Conservation (phyloP, 768 basidiomycete species). For the Suillus spraguei region DNA sequence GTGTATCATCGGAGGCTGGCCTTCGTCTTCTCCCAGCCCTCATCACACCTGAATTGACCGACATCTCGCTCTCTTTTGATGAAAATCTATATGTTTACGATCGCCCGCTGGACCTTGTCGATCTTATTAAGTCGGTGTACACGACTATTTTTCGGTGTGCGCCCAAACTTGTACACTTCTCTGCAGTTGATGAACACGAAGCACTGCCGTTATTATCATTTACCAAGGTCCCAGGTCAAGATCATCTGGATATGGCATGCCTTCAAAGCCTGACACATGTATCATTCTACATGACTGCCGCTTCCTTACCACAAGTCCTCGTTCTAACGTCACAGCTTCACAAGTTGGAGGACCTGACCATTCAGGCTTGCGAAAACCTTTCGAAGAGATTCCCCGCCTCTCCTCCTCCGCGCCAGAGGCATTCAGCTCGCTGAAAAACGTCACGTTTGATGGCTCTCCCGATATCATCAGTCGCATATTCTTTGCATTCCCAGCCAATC, state of each 20-base stretch:
- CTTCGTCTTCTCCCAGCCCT: constrained; percentile 7
- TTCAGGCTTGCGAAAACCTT: not conserved
- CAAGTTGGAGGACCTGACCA: constrained; percentile 3
- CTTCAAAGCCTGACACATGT: constrained; percentile 3
- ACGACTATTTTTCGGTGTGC: constrained; percentile 3
- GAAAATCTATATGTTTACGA: not conserved
- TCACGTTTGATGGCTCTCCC: constrained; percentile 1
- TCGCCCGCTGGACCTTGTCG: not conserved
- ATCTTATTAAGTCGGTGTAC: constrained; percentile 1
- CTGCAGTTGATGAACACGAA: constrained; percentile 6
- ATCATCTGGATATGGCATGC: not conserved
- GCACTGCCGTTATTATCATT: not conserved
- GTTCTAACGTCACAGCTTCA: not conserved
- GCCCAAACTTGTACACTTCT: constrained; percentile 3
- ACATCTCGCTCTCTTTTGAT: constrained; percentile 1
- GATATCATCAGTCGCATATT: not conserved
- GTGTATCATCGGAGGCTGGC: constrained; percentile 4
- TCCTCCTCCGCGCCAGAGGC: not conserved
- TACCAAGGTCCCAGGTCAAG: not conserved
- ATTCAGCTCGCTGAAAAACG: not conserved
- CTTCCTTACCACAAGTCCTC: constrained; percentile 5
- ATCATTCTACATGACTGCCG: not conserved
- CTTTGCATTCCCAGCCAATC: not conserved
- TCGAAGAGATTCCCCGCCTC: constrained; percentile 1
- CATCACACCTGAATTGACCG: constrained; percentile 1